Evolutionary conservation across 2,329 filamentous ascomycete species (phyloP).

Genomic region (Exophiala mesophila): DNA sequence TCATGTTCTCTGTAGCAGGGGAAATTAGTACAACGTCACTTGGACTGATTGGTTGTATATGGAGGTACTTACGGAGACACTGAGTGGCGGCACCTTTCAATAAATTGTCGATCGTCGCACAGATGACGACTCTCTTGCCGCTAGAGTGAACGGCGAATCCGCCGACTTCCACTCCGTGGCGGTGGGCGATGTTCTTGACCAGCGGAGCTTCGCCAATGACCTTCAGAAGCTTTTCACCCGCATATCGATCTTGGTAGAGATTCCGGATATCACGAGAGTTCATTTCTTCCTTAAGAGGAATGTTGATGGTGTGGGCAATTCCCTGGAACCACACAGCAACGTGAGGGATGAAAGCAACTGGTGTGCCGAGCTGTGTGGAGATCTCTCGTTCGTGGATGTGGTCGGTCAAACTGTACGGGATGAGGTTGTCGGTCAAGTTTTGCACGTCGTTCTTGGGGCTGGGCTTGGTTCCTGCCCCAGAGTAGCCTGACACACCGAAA

Average conservation of each 20-base stretch:
- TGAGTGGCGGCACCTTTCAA: slow-evolving; percentile 91
- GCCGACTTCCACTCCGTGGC: slow-evolving; percentile 89
- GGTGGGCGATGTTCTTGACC: slow-evolving; percentile 77
- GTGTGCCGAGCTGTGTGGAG: slow-evolving; percentile 65
- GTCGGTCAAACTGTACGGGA: slow-evolving; percentile 85
- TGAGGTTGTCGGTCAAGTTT: slow-evolving; percentile 77
- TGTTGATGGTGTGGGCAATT: slow-evolving; percentile 86
- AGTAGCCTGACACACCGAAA: slow-evolving; percentile 92
- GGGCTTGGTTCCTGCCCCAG: slow-evolving; percentile 89
- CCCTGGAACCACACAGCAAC: slow-evolving; percentile 97
- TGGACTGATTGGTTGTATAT: not conserved
- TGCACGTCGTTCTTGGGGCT: slow-evolving; percentile 89
- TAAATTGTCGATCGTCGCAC: slow-evolving; percentile 88
- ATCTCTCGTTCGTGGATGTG: slow-evolving; percentile 96
- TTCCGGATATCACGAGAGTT: slow-evolving; percentile 87
- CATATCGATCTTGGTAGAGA: slow-evolving; percentile 92
- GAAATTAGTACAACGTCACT: not conserved
- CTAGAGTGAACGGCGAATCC: slow-evolving; percentile 88
- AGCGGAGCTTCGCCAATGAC: slow-evolving; percentile 80
- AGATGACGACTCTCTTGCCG: slow-evolving; percentile 89
- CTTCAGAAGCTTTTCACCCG: slow-evolving; percentile 92
- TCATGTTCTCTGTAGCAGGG: slow-evolving; percentile 78
- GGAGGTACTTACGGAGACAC: slow-evolving; percentile 68
- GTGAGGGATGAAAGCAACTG: slow-evolving; percentile 84
- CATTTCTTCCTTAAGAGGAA: slow-evolving; percentile 82